Evolutionary conservation across 495 filamentous ascomycete genomes (phyloP).

Genomic region (Rostrohypoxylon terebratum): DNA sequence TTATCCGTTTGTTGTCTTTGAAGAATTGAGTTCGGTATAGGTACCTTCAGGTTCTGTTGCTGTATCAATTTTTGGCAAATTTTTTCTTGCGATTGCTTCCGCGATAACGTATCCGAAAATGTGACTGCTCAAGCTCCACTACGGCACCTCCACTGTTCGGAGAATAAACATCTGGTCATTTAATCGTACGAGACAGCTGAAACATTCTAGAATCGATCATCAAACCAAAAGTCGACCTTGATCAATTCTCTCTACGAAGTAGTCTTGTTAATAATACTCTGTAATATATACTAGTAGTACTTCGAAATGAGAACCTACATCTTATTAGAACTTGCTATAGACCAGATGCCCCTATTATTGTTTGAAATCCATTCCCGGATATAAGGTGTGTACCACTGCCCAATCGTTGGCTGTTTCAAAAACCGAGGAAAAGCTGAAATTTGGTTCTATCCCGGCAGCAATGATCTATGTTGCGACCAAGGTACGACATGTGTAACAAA

Average conservation of each 20-base stretch:
- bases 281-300: too few relatives aligned
- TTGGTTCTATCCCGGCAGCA: neutral
- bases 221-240: conserved; percentile 13
- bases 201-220: conserved; percentile 36
- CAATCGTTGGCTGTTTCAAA: neutral
- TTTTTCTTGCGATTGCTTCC: neutral
- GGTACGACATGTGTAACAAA: neutral
- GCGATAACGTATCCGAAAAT: neutral
- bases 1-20: too few relatives aligned
- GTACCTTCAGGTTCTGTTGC: too few relatives aligned
- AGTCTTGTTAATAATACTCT: too few relatives aligned
- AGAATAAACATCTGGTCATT: conserved; percentile 24
- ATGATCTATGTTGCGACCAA: neutral
- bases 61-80: too few relatives aligned
- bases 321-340: neutral
- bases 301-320: neutral
- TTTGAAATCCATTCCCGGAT: neutral
- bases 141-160: conserved; percentile 13
- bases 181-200: conserved; percentile 25
- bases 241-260: neutral
- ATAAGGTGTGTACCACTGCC: neutral
- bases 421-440: neutral
- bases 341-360: neutral
- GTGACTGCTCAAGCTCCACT: conserved; percentile 15
- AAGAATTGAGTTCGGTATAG: too few relatives aligned